These are phyloP conservation scores for Lecanosticta acicola DNA, from an alignment of 2,329 filamentous ascomycete genomes.

Conservation along the genomic window DNA sequence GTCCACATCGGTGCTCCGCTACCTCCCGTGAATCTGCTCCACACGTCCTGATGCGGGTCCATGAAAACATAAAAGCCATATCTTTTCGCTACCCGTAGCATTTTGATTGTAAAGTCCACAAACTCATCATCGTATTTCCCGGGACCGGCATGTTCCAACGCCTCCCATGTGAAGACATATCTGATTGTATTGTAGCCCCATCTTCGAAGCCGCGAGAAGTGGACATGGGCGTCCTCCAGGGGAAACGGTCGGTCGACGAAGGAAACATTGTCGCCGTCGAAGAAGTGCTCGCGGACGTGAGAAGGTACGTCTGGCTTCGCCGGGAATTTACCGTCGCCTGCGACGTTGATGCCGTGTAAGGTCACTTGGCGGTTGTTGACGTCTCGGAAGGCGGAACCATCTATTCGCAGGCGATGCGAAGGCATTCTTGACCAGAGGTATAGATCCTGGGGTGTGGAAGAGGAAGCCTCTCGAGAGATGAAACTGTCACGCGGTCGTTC, in stretches of 20 bases:
- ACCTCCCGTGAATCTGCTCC: constrained; percentile 90
- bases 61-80: constrained; percentile 97
- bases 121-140: constrained; percentile 91
- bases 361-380: constrained; percentile 74
- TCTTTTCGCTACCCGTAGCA: constrained; percentile 74
- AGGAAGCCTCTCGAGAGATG: background rate
- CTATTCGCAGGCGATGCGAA: constrained; percentile 63
- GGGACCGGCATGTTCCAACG: constrained; percentile 88
- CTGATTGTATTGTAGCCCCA: constrained; percentile 95
- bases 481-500: constrained; percentile 3
- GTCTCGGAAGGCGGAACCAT: constrained; percentile 81
- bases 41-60: constrained; percentile 98
- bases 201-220: constrained; percentile 78
- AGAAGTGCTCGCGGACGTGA: constrained; percentile 72
- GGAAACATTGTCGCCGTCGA: constrained; percentile 83
- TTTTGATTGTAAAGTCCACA: constrained; percentile 82
- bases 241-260: constrained; percentile 84
- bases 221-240: constrained; percentile 72
- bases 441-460: background rate
- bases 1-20: constrained; percentile 98
- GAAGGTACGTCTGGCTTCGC: constrained; percentile 76
- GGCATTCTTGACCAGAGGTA: constrained; percentile 10
- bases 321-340: constrained; percentile 84
- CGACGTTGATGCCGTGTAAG: constrained; percentile 88
- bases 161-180: constrained; percentile 98